Base-by-base conservation (phyloP, 345 rosid species). In the Ailanthus altissimus region DNA sequence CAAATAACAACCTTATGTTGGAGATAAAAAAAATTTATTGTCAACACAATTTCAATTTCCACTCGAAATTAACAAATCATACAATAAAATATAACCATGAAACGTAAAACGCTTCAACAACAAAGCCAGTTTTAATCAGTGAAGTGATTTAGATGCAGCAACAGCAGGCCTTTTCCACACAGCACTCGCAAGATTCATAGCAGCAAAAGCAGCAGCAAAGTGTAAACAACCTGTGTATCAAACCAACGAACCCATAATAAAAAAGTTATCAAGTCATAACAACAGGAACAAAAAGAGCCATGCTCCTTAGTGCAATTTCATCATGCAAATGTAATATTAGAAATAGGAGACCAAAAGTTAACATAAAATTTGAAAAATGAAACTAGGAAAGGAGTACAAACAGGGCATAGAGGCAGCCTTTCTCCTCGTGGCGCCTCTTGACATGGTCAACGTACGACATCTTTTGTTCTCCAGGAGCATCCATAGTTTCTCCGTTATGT, bases 171-270 rank as follows among this genome's bases (percentile, higher is more conserved):
- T 5, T 67, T 26, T 77, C 85, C 62, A 81, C 18, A 76, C 88
- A 85, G 81, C 78, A 80, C 32, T 85, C 86, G 25, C 88, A 83
- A 16, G 75, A 12, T 63, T 83, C 88, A 57, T 15, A 72, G 78
- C 87, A 84, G 85, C 87, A 85, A 49, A n/a, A 85, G 80, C 90
- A 87, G 84, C 87, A 85, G 75, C 83, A 82, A 32, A 82, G 26
- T 16, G 87, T 20, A 71, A 82, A 85, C 70, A 85, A 53, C 49
- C 86, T 87, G 90, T 6, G 36, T 21, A 25, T 59, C 45, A 81
- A 70, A 18, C n/a, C 1, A 64, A 25, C 28, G 21, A 62, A 16
- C n/a, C 3, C 16, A 18, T 9, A 5, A 43, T 43, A 16, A 12
- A 62, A 12, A 36, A 62, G 16, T n/a, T n/a, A 9, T 56, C 8